Evolutionary conservation across 2,329 filamentous ascomycete species (phyloP).

Genomic region (Claviceps fusiformis): DNA sequence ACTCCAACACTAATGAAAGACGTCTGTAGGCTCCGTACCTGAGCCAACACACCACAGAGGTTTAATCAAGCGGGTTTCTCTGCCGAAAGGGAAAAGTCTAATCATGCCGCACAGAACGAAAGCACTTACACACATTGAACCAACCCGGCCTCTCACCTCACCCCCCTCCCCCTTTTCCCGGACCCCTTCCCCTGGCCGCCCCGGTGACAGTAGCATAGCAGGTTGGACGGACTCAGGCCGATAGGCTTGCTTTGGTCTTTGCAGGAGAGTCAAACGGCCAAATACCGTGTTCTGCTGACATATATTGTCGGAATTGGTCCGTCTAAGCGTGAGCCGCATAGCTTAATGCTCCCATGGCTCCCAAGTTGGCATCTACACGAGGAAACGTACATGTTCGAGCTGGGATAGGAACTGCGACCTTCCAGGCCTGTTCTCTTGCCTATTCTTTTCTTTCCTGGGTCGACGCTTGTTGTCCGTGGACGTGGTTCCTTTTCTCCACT

Average conservation of each 20-base stretch:
- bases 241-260: no score
- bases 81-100: background rate
- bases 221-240: no score
- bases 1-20: background rate
- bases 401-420: background rate
- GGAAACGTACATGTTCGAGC: background rate
- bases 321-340: background rate
- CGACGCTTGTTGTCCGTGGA: no score
- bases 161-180: background rate
- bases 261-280: background rate
- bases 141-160: background rate
- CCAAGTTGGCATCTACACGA: background rate
- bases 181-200: background rate
- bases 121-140: background rate
- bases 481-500: no score
- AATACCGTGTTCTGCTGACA: no score
- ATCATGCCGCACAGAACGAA: background rate
- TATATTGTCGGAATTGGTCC: background rate
- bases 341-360: background rate
- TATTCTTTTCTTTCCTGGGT: no score
- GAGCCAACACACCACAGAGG: background rate
- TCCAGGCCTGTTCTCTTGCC: no score
- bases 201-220: background rate
- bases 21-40: background rate
- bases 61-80: background rate